Evolutionary conservation across 768 basidiomycete genomes (phyloP), one percentile per base, ranked within the genome.

Genomic region (Naematelia encephala): DNA sequence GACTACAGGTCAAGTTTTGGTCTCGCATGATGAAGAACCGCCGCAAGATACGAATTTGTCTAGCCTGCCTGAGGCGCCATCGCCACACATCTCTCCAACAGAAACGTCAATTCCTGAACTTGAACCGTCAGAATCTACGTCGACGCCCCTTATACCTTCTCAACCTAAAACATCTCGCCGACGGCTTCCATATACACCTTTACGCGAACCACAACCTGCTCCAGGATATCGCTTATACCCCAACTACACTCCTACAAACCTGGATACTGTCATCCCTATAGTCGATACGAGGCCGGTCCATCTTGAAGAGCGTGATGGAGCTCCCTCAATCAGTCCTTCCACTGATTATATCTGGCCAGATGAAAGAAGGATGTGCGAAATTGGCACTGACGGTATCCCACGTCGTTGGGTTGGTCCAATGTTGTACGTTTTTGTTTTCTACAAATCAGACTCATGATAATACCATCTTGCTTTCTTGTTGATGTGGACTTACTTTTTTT

Each of bases 381-480:
- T 39, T 8, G 34, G 34, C 16, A 39, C 8, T 39, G 34, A 39
- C 16, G 34, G 34, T 8, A 39, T 39, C 8, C 34, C 34, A 16
- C 34, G 34, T 16, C 34, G 71, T 39, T 76, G 75, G 75, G 73
- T 76, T 26, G 75, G 75, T 26, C 75, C 75, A 1, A 70, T 76
- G 63, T 49, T 76, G 75, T 76, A 44, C 59, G 73, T 72, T n/a
- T 21, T 22, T 25, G 12, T 56, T 27, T 13, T 16, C 23, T 44
- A 13, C 46, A 12, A 39, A 8, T 11, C 51, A 23, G 16, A 39
- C 8, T 39, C 34, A 8, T 39, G 8, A 8, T 16, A 8, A 8
- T 39, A 8, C 34, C 8, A 16, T 39, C 16, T 39, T 16, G 8
- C 16, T 39, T 8, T 8, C 34, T 39, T 16, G 8, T 39, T 39